phyloP scores from a whole-genome alignment of 768 basidiomycete genomes.

The Asterophora lycoperdoides region DNA sequence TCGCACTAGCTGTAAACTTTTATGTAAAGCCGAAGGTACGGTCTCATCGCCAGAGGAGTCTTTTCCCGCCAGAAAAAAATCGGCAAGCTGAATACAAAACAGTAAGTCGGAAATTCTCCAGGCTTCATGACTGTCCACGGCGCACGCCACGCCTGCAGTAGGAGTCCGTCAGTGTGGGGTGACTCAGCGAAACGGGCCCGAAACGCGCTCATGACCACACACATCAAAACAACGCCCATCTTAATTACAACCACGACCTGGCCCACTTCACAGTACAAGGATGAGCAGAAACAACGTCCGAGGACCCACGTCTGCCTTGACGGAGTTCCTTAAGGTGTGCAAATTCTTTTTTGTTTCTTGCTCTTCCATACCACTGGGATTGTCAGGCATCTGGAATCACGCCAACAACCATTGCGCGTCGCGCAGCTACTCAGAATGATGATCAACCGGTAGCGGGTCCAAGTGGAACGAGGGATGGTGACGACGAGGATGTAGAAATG shows the following conservation, averaged over 20 bases:
- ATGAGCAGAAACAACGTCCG: slow-evolving; percentile 50
- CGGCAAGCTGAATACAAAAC: too few relatives aligned
- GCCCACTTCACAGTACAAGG: neutral
- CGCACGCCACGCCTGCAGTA: too few relatives aligned
- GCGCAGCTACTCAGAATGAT: slow-evolving; percentile 23
- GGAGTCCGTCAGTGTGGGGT: too few relatives aligned
- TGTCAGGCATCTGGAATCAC: slow-evolving; percentile 45
- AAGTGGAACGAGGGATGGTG: slow-evolving; percentile 25
- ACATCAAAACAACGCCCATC: slow-evolving; percentile 15
- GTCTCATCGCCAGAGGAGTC: too few relatives aligned
- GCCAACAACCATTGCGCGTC: slow-evolving; percentile 40
- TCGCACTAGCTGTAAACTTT: too few relatives aligned
- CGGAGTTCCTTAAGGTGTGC: slow-evolving; percentile 71
- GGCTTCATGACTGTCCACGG: too few relatives aligned
- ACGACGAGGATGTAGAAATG: slow-evolving; percentile 11
- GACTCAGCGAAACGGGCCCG: neutral
- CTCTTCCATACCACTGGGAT: neutral
- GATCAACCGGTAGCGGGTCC: slow-evolving; percentile 44
- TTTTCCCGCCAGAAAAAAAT: too few relatives aligned
- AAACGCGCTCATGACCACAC: slow-evolving; percentile 5
- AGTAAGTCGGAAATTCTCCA: too few relatives aligned
- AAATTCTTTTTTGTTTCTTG: neutral
- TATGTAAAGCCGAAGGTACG: too few relatives aligned
- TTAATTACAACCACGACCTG: slow-evolving; percentile 7
- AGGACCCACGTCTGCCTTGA: slow-evolving; percentile 79